Evolutionary conservation across 257 asterid genomes (phyloP), one percentile per base, ranked within the genome.

Genomic region (Ocimum tenuiflorum): DNA sequence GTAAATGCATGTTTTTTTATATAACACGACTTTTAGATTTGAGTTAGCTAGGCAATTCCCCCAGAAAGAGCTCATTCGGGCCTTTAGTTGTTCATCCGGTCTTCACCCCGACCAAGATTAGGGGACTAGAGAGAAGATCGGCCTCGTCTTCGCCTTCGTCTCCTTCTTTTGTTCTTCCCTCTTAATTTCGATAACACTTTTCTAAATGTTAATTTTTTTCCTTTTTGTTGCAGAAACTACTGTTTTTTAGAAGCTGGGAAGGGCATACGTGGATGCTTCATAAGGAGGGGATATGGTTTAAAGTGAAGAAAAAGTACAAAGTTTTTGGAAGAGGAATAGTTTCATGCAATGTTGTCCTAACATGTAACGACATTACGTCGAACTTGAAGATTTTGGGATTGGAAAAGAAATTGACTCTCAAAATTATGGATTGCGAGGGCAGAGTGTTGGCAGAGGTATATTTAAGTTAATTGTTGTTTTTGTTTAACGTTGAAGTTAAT

Each of bases 361-460:
- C 69, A 36, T 57, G 70, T 68, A 72, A 73, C 62, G 46, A 35
- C 13, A 45, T 19, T 47, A 55, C 70, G 65, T 35, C 36, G 11
- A 62, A 36, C 7, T 72, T 53, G 55, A 72, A 61, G 58, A 79
- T 83, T 63, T 61, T 65, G 2, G 80, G 73, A 8, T 57, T 71
- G 3, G 41, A 43, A 23, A 73, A 78, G 15, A 78, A 67, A 71
- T 68, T 72, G 17, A 14, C 67, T 4, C 67, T 82, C 67, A 71
- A 78, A 67, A 79, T 84, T 36, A 42, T 69, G 67, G 81, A 69
- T 52, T 48, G 55, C 7, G 62, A 36, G 0, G 70, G 74, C 12
- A 65, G 24, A 67, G 76, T 77, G 35, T 27, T 84, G 41, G 85
- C 87, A 0, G 82, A 80, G 86, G 89, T 83, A 24, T 19, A 36